Evolutionary conservation across 345 rosid genomes (phyloP).

Genomic region (Syzygium grande): DNA sequence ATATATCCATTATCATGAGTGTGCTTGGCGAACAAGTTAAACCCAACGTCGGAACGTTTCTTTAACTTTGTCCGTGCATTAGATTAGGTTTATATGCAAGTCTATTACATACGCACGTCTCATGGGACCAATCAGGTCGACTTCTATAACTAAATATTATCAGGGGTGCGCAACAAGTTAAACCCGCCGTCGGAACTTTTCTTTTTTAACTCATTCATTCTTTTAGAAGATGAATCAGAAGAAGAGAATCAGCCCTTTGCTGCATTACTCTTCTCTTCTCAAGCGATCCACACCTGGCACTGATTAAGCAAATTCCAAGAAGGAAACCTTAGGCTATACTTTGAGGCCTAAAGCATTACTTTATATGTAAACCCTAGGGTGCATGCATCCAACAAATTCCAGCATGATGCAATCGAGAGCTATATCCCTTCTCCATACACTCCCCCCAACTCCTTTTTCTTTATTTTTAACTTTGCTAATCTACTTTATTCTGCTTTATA

Average conservation of each 20-base stretch:
- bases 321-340: background rate
- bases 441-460: background rate
- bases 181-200: no score
- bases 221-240: background rate
- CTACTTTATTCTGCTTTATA: background rate
- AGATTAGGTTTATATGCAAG: background rate
- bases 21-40: background rate
- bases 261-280: background rate
- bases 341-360: background rate
- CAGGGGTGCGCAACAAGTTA: no score
- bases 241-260: background rate
- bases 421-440: background rate
- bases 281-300: background rate
- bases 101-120: background rate
- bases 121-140: background rate
- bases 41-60: background rate
- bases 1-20: background rate
- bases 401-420: background rate
- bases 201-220: no score
- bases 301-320: background rate
- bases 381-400: background rate
- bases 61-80: background rate
- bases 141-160: no score
- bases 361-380: background rate
- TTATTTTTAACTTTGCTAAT: background rate